Evolutionary conservation across 345 rosid species (phyloP), one percentile per base, ranked within the genome.

Genomic region (Diplotaxis tenuifolia): DNA sequence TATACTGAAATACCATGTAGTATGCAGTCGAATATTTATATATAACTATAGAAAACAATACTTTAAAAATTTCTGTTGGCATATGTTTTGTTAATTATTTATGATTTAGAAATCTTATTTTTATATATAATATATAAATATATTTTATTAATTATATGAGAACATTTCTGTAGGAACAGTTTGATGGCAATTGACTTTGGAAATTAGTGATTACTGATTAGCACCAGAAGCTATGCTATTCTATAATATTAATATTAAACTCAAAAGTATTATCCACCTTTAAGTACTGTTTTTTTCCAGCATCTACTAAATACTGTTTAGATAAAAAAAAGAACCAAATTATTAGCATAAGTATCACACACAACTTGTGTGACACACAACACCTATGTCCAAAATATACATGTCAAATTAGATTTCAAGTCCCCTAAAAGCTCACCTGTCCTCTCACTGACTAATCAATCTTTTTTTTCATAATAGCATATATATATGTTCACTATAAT

Each of bases 391-490:
- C 71, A 45, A 50, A 42, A 27, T 18, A 28, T 55, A 55, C 14
- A 66, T 73, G 27, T 65, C 65, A 65, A 52, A 22, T 66, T 74
- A 58, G 61, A 57, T 74, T 67, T 74, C 38, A 49, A 34, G 78
- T 74, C 61, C 34, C 27, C 77, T 66, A 67, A 49, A 58, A 67
- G 31, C 42, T 58, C 61, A 66, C 72, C 53, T 32, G 66, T 67
- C 72, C 10, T 60, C 67, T 29, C 59, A 60, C 14, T 60, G 60
- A 49, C 15, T 58, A 45, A 59, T 45, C 1, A 0, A 0, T 18
- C 18, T 27, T 5, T 27, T 70, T 58, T 38, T 52, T 52, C 14
- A 52, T 7, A 53, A 21, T 9, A 53, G 25, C 14, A 12, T 14
- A 38, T 53, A 4, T 53, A 53, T 53, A 53, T 53, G 25, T 9